phyloP scores from a whole-genome alignment of 1,139 yeast species.

The Diutina pseudorugosa region DNA sequence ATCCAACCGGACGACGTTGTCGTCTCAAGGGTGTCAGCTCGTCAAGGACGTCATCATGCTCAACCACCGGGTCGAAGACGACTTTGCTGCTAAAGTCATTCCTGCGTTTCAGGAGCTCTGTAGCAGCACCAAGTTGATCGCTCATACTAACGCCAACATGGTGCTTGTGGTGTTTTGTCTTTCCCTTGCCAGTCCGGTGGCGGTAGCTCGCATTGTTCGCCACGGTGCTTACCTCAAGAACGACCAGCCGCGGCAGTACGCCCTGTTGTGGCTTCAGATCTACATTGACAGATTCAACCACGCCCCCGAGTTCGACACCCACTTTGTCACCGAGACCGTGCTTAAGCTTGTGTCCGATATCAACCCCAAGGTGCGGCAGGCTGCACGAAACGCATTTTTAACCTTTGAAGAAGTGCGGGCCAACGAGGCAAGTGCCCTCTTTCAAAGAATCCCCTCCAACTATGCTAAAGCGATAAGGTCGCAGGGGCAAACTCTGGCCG shows the following conservation, averaged over 20 bases:
- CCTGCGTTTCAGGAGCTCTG: slow-evolving; percentile 50
- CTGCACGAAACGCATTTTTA: slow-evolving; percentile 71
- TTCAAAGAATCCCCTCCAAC: slow-evolving; percentile 31
- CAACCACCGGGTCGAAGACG: slow-evolving; percentile 40
- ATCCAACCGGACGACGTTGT: slow-evolving; percentile 77
- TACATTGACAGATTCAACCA: slow-evolving; percentile 32
- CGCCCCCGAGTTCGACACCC: neutral
- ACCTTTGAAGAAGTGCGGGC: slow-evolving; percentile 37
- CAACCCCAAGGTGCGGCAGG: slow-evolving; percentile 67
- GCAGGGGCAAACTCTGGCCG: neutral
- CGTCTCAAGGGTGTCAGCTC: slow-evolving; percentile 64
- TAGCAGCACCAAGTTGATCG: slow-evolving; percentile 66
- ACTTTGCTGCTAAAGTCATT: slow-evolving; percentile 49
- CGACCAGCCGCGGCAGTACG: slow-evolving; percentile 54
- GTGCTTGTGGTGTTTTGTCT: slow-evolving; percentile 51
- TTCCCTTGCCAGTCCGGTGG: slow-evolving; percentile 39
- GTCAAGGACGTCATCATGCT: slow-evolving; percentile 59
- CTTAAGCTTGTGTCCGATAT: slow-evolving; percentile 62
- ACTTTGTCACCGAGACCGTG: neutral
- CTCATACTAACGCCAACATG: slow-evolving; percentile 65
- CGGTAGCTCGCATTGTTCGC: slow-evolving; percentile 38
- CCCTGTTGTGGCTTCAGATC: slow-evolving; percentile 62
- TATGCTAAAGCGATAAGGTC: slow-evolving; percentile 13
- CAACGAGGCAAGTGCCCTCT: slow-evolving; percentile 38
- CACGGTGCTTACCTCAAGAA: slow-evolving; percentile 55